Conservation (phyloP, 768 basidiomycete genomes). For the Dioszegia crocea region DNA sequence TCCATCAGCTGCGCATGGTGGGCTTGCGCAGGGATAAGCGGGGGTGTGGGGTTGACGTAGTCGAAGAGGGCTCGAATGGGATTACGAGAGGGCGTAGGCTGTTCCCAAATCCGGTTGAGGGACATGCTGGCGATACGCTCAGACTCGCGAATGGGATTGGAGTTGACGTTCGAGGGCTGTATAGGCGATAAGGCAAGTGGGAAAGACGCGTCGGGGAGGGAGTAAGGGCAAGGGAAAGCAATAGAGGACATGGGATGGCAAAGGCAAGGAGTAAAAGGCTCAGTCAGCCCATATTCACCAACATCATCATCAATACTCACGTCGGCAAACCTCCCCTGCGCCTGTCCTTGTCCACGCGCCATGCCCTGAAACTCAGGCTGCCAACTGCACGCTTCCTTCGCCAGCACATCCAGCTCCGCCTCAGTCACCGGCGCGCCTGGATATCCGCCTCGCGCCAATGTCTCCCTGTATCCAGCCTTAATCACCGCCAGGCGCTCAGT, state of each 20-base stretch:
- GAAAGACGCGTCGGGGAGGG: neutral
- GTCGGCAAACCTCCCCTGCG: neutral
- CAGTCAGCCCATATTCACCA: neutral
- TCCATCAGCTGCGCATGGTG: neutral
- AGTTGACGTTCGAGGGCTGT: too few relatives aligned
- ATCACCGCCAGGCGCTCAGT: neutral
- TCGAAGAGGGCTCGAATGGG: neutral
- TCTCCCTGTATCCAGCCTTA: neutral
- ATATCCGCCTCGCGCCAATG: neutral
- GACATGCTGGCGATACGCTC: neutral
- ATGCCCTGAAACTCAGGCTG: too few relatives aligned
- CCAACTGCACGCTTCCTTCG: too few relatives aligned
- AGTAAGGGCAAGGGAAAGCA: neutral
- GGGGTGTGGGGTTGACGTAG: neutral
- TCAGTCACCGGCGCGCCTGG: too few relatives aligned
- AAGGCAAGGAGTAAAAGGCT: neutral
- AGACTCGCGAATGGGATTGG: neutral
- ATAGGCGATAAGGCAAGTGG: neutral
- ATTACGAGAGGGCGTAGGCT: neutral
- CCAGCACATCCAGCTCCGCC: too few relatives aligned
- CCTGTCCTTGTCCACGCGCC: neutral
- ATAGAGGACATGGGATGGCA: constrained; percentile 2
- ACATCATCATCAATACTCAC: neutral
- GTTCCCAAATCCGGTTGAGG: constrained; percentile 1
- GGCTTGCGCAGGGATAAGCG: neutral